Evolutionary conservation across 352 stramenopile genomes (phyloP).

Genomic region (Globisporangium recalcitrans): DNA sequence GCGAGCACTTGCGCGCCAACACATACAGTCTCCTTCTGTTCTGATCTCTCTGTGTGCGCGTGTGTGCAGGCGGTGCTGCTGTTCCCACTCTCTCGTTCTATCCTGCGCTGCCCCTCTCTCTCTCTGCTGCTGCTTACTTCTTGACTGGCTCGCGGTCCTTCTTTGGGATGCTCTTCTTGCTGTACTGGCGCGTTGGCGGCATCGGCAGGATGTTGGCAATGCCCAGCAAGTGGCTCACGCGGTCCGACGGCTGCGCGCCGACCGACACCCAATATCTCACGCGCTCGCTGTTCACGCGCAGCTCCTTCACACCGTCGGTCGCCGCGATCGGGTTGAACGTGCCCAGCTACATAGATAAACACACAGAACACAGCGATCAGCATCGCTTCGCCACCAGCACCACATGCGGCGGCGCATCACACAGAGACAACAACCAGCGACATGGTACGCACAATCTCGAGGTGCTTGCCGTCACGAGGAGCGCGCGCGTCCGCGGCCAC

Average conservation of each 20-base stretch:
- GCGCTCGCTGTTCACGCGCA: constrained; percentile 83
- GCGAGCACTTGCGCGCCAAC: neutral
- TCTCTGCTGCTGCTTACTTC: constrained; percentile 25
- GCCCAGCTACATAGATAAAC: constrained; percentile 42
- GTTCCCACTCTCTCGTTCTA: neutral
- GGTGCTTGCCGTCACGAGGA: constrained; percentile 79
- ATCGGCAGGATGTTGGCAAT: constrained; percentile 80
- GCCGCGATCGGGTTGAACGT: constrained; percentile 87
- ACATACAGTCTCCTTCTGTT: neutral
- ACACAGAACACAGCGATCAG: neutral
- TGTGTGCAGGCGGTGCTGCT: neutral
- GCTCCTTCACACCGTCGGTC: constrained; percentile 79
- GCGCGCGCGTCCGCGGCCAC: constrained; percentile 78
- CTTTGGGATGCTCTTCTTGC: constrained; percentile 82
- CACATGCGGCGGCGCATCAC: neutral
- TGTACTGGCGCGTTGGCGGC: constrained; percentile 80
- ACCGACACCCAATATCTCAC: constrained; percentile 87
- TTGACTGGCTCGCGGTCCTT: constrained; percentile 56
- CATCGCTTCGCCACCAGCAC: neutral
- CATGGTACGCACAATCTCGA: constrained; percentile 72
- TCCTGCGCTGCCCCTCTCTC: neutral
- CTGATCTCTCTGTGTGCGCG: neutral
- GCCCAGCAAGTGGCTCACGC: constrained; percentile 71
- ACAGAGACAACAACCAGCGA: too few relatives aligned
- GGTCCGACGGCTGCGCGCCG: constrained; percentile 81